These are phyloP conservation scores for Podaxis mareebaensis DNA, from an alignment of 768 basidiomycete species.

Conservation along the genomic window DNA sequence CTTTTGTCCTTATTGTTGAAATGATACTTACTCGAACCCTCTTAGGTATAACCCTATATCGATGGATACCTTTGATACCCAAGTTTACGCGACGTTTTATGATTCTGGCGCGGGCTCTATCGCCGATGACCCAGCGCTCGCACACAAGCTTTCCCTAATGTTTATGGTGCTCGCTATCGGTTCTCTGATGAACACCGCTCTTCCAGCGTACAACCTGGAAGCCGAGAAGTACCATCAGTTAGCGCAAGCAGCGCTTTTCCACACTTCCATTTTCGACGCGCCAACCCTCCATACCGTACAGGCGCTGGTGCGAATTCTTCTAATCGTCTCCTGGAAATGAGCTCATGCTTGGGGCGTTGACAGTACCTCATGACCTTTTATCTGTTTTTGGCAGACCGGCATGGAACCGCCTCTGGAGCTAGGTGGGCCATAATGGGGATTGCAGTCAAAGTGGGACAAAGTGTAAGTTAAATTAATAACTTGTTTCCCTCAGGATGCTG, in stretches of 20 bases:
- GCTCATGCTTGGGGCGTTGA: constrained; percentile 14
- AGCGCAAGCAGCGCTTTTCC: constrained; percentile 64
- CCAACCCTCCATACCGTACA: constrained; percentile 70
- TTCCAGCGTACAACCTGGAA: constrained; percentile 61
- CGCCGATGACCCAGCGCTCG: constrained; percentile 49
- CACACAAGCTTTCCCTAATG: constrained; percentile 64
- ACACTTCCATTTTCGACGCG: constrained; percentile 63
- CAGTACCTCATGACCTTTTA: constrained; percentile 74
- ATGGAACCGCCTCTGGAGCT: constrained; percentile 63
- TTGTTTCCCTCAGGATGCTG: constrained; percentile 17
- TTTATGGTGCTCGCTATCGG: constrained; percentile 72
- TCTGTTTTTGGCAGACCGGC: constrained; percentile 66
- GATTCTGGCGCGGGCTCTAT: constrained; percentile 41
- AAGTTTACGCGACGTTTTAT: constrained; percentile 63
- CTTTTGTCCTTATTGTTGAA: neutral
- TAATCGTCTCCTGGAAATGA: constrained; percentile 9
- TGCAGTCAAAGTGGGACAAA: constrained; percentile 69
- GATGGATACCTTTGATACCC: constrained; percentile 57
- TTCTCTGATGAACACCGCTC: constrained; percentile 55
- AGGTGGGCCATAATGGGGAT: constrained; percentile 72
- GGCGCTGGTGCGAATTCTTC: constrained; percentile 49
- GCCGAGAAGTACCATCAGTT: constrained; percentile 73
- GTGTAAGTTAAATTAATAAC: constrained; percentile 45
- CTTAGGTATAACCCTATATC: constrained; percentile 69
- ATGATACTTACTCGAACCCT: neutral